Evolutionary conservation across 2,329 filamentous ascomycete genomes (phyloP).

Genomic region (Claviceps digitariae): DNA sequence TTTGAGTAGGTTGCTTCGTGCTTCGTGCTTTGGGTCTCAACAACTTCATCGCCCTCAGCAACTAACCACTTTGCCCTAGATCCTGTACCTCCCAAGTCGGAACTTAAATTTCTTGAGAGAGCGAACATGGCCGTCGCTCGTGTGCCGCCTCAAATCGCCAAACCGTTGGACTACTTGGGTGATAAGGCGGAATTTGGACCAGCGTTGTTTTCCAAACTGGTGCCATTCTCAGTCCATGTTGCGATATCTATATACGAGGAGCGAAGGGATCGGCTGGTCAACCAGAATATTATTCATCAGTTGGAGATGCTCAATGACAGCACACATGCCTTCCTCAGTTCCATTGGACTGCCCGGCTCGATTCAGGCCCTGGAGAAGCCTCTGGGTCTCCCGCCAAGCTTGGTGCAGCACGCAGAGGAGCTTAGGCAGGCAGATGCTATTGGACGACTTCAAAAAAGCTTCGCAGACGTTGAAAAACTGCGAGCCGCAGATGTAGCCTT

Average conservation of each 20-base stretch:
- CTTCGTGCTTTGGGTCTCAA: too few species aligned
- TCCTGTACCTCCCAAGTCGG: constrained; percentile 74
- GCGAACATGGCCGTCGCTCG: constrained; percentile 77
- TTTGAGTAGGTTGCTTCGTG: constrained; percentile 39
- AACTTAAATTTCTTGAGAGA: constrained; percentile 72
- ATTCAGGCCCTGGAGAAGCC: constrained; percentile 92
- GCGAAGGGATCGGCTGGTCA: constrained; percentile 77
- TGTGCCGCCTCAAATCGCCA: constrained; percentile 67
- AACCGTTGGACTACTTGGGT: constrained; percentile 68
- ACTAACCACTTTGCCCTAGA: constrained; percentile 30
- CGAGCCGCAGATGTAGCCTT: constrained; percentile 63
- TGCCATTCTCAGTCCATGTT: constrained; percentile 90
- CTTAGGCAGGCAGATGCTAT: constrained; percentile 83
- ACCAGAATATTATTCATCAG: constrained; percentile 73
- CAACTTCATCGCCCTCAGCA: neutral
- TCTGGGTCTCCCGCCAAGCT: constrained; percentile 68
- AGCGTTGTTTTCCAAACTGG: constrained; percentile 77
- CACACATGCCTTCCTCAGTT: constrained; percentile 66
- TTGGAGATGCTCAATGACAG: constrained; percentile 69
- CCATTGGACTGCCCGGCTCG: constrained; percentile 79
- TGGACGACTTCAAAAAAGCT: constrained; percentile 60
- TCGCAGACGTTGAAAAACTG: constrained; percentile 84
- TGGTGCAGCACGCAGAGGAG: constrained; percentile 86
- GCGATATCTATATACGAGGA: constrained; percentile 94
- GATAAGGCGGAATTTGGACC: constrained; percentile 69